phyloP scores from a whole-genome alignment of 2,329 filamentous ascomycete species.

The Aspergillus piperis region DNA sequence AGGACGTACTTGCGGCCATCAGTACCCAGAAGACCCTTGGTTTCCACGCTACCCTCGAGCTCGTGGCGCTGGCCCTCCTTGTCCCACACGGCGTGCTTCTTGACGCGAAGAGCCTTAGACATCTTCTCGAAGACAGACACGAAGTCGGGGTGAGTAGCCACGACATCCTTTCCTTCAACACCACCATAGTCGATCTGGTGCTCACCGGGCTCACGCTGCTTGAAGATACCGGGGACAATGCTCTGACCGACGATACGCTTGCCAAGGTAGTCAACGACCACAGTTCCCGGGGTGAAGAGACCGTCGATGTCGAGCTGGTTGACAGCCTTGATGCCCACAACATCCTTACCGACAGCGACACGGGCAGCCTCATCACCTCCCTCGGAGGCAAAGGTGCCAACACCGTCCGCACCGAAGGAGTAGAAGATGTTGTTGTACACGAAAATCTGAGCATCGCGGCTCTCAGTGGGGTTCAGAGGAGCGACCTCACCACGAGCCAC shows the following conservation, averaged over 20 bases:
- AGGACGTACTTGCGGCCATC: conserved; percentile 97
- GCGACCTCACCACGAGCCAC: conserved; percentile 91
- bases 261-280: conserved; percentile 94
- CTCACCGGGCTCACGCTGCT: conserved; percentile 94
- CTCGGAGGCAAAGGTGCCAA: conserved; percentile 94
- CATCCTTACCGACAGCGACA: conserved; percentile 95
- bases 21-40: conserved; percentile 94
- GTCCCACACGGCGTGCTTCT: conserved; percentile 96
- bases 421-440: conserved; percentile 99
- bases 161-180: conserved; percentile 93
- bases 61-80: conserved; percentile 90
- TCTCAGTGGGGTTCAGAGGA: conserved; percentile 92
- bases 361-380: conserved; percentile 95
- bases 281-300: conserved; percentile 91
- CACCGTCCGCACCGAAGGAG: conserved; percentile 95
- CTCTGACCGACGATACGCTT: conserved; percentile 97
- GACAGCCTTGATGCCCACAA: conserved; percentile 87
- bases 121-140: conserved; percentile 82
- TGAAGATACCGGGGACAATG: conserved; percentile 98
- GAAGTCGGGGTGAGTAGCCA: conserved; percentile 87
- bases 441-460: conserved; percentile 91
- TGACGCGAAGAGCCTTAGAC: conserved; percentile 85
- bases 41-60: conserved; percentile 93
- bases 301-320: conserved; percentile 96
- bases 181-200: conserved; percentile 99